Evolutionary conservation across 106 monocot species (phyloP), one percentile per base, ranked within the genome.

Genomic region (Acorus calamus): DNA sequence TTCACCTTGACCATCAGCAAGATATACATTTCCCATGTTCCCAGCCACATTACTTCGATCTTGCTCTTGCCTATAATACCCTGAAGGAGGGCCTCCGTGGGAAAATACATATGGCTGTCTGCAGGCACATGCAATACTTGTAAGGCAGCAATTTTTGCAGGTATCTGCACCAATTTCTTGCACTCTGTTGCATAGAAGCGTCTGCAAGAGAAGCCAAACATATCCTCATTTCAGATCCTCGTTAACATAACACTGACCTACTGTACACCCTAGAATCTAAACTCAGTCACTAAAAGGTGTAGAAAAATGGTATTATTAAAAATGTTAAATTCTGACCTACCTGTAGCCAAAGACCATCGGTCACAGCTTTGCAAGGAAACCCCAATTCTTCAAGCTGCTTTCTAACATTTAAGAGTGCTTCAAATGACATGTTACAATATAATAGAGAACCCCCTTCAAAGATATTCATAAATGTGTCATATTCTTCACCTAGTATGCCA

Each of bases 321-420:
- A 41, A 14, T 52, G 2, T 28, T 47, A 45, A 44, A 5, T 62
- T 4, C 65, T 71, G 12, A 98, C 98, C 88, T 98, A 98, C 98
- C 88, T 98, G 98, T 55, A 98, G 73, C 98, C 98, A 98, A 63
- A 92, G 98, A 63, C 98, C 98, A 73, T 98, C 98, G 71, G 88
- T 92, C 4, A 92, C 77, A 69, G 98, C 88, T 88, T 92, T 98
- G 71, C 98, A 98, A 57, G 98, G 98, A 79, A 92, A 98, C 46
- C 92, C 98, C 53, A 91, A 76, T 63, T 92, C 98, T 73, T 98
- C 98, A 11, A 98, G 92, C 48, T 88, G 91, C 53, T 86, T 98
- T 61, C 98, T 66, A 47, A 83, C 92, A 77, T 78, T 80, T 60
- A 98, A 65, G n/a, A 98, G 67, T 52, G 88, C 85, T 66, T 92